Percentiles rank a stretch among this genome's conserved stretches.
phyloP scores from a whole-genome alignment of 345 rosid genomes.

The Citrus medica region DNA sequence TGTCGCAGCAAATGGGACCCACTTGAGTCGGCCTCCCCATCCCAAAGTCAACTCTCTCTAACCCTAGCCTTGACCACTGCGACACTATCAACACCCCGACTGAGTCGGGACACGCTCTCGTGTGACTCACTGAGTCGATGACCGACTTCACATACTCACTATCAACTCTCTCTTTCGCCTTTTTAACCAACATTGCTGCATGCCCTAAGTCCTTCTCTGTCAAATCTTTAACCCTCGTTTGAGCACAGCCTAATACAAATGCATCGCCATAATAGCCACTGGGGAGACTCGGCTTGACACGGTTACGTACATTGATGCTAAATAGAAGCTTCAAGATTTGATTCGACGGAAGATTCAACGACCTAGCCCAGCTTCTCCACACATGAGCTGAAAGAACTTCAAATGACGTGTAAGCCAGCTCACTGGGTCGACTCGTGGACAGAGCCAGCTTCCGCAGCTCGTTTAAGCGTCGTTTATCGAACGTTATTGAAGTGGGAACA shows the following conservation, averaged over 20 bases:
- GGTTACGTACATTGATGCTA: slow-evolving; percentile 59
- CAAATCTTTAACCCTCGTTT: slow-evolving; percentile 53
- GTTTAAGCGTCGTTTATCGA: slow-evolving; percentile 35
- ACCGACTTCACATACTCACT: slow-evolving; percentile 56
- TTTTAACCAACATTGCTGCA: slow-evolving; percentile 56
- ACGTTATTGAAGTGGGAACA: slow-evolving; percentile 53
- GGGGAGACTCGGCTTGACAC: slow-evolving; percentile 72
- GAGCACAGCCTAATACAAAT: slow-evolving; percentile 74
- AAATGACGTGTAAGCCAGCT: slow-evolving; percentile 49
- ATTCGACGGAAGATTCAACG: slow-evolving; percentile 57
- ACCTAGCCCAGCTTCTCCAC: slow-evolving; percentile 85
- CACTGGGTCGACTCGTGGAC: slow-evolving; percentile 26
- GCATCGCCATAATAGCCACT: slow-evolving; percentile 83
- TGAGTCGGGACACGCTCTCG: slow-evolving; percentile 57
- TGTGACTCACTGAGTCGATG: slow-evolving; percentile 51
- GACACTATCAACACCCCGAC: slow-evolving; percentile 70
- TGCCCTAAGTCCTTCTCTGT: slow-evolving; percentile 53
- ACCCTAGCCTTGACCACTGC: slow-evolving; percentile 88
- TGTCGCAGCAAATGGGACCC: slow-evolving; percentile 67
- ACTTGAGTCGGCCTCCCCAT: slow-evolving; percentile 65
- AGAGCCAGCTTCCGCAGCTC: slow-evolving; percentile 55
- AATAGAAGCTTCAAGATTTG: slow-evolving; percentile 72
- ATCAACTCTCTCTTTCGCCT: slow-evolving; percentile 62
- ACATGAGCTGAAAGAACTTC: slow-evolving; percentile 81
- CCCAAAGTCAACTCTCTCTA: slow-evolving; percentile 78